Base-by-base conservation (phyloP, 805 yeast species). In the Kregervanrija fluxuum region DNA sequence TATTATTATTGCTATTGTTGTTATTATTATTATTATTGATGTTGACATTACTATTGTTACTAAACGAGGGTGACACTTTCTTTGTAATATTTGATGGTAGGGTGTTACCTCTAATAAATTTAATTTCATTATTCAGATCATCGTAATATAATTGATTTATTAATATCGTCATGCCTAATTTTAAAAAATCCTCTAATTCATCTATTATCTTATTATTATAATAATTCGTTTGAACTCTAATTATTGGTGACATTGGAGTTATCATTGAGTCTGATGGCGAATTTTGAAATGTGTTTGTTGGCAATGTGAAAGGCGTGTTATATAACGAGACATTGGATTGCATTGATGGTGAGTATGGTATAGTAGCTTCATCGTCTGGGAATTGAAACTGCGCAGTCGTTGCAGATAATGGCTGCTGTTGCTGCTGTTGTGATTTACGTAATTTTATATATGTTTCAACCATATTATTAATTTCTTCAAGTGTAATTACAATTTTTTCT, bases 401-500 rank as follows among this genome's bases (percentile, higher is more conserved):
- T 22, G 28, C 28, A 22, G 28, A 22, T 22, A 22, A 22, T 6
- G 28, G 28, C 28, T 22, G 28, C 8, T 22, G 28, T 22, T 22
- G 28, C 6, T 34, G 22, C 22, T 44, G 50, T 38, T 42, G 47
- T 37, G 52, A 30, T 32, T 50, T 17, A 43, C 65, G 48, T 8
- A 66, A 48, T 17, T 56, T 51, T n/a, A 64, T 43, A 48, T 65
- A 65, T 9, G 66, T 42, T 16, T 60, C 59, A 1, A 78, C 72
- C 43, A 77, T 59, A 38, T 68, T 70, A 52, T 77, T 79, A 16
- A 75, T 60, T 53, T 79, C 82, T 49, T 80, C 85, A 3, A 79
- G 70, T 0, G 83, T 79, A 0, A 73, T 70, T 14, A 72, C 64
- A 34, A 77, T 51, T 4, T 65, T 62, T 30, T 71, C 76, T n/a